Percentiles rank a stretch among this genome's conserved stretches.
Conservation (phyloP, 1,284 basidiomycete genomes). For the Microbotryum silenes-acaulis region DNA sequence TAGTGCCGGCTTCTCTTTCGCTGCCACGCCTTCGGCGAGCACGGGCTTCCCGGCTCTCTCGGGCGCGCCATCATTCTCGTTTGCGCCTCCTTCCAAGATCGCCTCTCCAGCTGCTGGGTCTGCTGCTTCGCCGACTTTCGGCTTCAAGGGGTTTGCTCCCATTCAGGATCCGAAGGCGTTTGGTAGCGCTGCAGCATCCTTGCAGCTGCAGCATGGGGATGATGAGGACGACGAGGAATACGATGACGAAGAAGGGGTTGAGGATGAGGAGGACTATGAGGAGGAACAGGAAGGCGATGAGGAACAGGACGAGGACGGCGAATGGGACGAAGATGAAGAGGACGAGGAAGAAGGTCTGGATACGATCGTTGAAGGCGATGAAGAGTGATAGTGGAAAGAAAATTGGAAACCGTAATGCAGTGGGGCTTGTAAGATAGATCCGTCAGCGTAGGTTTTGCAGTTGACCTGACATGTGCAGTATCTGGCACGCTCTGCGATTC, state of each 20-base stretch:
- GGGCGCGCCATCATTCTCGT: background rate
- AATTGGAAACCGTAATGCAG: too few relatives aligned
- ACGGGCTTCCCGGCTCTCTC: background rate
- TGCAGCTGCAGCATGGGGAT: background rate
- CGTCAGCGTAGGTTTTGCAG: too few relatives aligned
- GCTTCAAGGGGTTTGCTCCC: background rate
- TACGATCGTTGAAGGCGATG: constrained; percentile 10
- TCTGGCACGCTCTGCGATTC: too few relatives aligned
- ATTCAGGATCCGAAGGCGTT: background rate
- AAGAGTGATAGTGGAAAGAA: constrained; percentile 6
- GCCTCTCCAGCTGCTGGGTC: too few relatives aligned
- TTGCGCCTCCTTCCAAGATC: background rate
- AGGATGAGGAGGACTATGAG: constrained; percentile 1
- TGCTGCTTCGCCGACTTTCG: background rate
- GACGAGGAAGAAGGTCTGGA: constrained; percentile 15
- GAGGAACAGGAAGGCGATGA: constrained; percentile 1
- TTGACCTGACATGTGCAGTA: too few relatives aligned
- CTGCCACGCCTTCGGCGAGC: background rate
- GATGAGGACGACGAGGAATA: background rate
- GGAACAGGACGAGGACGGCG: too few relatives aligned
- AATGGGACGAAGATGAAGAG: background rate
- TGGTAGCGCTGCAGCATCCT: background rate
- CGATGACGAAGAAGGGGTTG: background rate
- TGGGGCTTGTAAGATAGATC: too few relatives aligned
- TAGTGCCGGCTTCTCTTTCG: background rate